Evolutionary conservation across 176 grass and related monocot genomes (phyloP).

Genomic region (Canna indica): DNA sequence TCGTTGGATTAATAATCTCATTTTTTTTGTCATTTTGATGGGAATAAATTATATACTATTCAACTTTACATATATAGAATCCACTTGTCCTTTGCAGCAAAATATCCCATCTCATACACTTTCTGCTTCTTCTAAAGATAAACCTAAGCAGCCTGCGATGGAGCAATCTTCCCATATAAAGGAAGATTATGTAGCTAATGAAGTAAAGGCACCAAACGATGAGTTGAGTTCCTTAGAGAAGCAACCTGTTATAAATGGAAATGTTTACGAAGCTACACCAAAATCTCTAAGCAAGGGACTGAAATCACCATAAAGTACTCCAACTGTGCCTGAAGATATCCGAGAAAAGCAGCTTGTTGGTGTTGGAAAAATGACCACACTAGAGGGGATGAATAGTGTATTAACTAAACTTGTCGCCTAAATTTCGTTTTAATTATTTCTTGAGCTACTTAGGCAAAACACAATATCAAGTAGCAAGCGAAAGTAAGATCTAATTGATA

Average conservation of each 20-base stretch:
- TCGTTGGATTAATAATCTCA: constrained; percentile 14
- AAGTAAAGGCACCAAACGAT: constrained; percentile 34
- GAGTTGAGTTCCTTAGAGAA: constrained; percentile 43
- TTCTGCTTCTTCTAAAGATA: constrained; percentile 81
- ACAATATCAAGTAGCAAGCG: too few species aligned
- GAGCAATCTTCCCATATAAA: constrained; percentile 37
- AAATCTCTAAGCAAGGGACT: constrained; percentile 41
- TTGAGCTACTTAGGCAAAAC: too few species aligned
- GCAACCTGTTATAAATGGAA: constrained; percentile 26
- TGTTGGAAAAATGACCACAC: too few species aligned
- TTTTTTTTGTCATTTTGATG: constrained; percentile 1
- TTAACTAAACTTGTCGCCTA: too few species aligned
- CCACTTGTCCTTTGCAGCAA: constrained; percentile 44
- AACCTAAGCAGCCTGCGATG: constrained; percentile 36
- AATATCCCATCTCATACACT: constrained; percentile 61
- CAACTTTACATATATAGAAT: constrained; percentile 59
- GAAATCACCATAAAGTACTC: constrained; percentile 39
- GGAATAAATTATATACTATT: constrained; percentile 17
- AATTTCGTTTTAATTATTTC: too few species aligned
- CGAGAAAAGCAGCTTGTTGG: constrained; percentile 48
- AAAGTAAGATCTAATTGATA: too few species aligned
- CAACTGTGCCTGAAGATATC: constrained; percentile 29
- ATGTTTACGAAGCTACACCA: constrained; percentile 45
- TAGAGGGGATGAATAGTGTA: too few species aligned
- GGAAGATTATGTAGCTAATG: constrained; percentile 41